Evolutionary conservation across 768 basidiomycete species (phyloP), one percentile per base, ranked within the genome.

Genomic region (Lentinula sp.): DNA sequence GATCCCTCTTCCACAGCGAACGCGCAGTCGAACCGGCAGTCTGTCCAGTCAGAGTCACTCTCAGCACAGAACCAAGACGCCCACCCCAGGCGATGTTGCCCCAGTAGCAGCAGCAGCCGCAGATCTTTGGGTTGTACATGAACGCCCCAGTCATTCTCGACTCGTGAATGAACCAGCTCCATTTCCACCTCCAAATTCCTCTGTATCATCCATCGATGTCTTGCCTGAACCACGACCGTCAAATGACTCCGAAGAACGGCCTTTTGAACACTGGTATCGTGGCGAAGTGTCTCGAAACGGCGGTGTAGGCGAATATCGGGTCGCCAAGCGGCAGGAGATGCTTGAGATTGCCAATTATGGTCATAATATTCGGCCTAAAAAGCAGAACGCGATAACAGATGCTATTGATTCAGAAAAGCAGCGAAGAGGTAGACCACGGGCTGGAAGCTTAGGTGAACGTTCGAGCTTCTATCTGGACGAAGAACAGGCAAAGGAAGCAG

Each of bases 261-360:
- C 91, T 0, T 93, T 87, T 62, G 90, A 93, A 66, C 91, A 94
- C 67, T 93, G 91, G 91, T 94, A 94, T 69, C 86, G 91, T 53
- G 91, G 91, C 1, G 91, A 94, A 65, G 83, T 91, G 4, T 86
- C 91, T 12, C 81, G 91, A 52, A 94, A 94, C 68, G 91, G 91
- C 28, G 91, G 91, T n/a, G 90, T 93, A 10, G 91, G 91, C 53
- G 91, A 93, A 71, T 74, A 91, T 59, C 81, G 87, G 20, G 85
- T 93, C 2, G 91, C 84, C 2, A 79, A 81, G 66, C 80, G 86
- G 61, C 79, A 86, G 71, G 91, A 94, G 72, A 93, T 94, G 91
- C 70, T 94, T 58, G 90, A 93, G 67, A 93, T 93, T 62, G 91
- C 91, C 55, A 92, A 87, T 73, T 92, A 88, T 66, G 91, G 91